phyloP scores from a whole-genome alignment of 1,139 yeast species.

The Hemisphaericaspora xylofermentans region DNA sequence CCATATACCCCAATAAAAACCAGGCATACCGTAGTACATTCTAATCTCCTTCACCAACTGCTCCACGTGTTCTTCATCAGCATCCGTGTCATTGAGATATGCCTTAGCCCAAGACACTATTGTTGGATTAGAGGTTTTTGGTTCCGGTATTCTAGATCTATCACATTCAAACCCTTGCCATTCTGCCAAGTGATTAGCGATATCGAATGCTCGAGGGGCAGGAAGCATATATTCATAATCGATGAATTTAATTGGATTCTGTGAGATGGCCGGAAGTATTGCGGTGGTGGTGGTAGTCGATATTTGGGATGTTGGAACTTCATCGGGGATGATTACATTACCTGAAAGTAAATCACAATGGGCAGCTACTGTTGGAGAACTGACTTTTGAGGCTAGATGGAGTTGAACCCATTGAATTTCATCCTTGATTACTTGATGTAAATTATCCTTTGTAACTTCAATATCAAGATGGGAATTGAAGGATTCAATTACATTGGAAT shows the following conservation, averaged over 20 bases:
- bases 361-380: conserved; percentile 59
- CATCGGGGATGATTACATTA: conserved; percentile 61
- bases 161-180: conserved; percentile 86
- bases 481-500: conserved; percentile 40
- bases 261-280: conserved; percentile 25
- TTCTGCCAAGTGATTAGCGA: conserved; percentile 83
- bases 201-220: conserved; percentile 79
- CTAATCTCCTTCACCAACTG: conserved; percentile 54
- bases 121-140: conserved; percentile 40
- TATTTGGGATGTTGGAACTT: too few relatives aligned
- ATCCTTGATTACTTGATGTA: conserved; percentile 37
- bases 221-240: conserved; percentile 83
- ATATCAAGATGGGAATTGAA: conserved; percentile 36
- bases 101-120: conserved; percentile 56
- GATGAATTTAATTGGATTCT: conserved; percentile 61
- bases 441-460: conserved; percentile 25
- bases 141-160: conserved; percentile 57
- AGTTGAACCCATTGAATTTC: conserved; percentile 59
- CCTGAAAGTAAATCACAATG: conserved; percentile 77
- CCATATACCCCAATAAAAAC: conserved; percentile 87
- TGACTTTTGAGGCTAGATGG: conserved; percentile 29
- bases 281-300: not conserved
- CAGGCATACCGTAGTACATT: conserved; percentile 74
- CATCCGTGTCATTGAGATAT: conserved; percentile 39
- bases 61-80: conserved; percentile 24